Evolutionary conservation across 257 asterid genomes (phyloP).

Genomic region (Solanum phureja): DNA sequence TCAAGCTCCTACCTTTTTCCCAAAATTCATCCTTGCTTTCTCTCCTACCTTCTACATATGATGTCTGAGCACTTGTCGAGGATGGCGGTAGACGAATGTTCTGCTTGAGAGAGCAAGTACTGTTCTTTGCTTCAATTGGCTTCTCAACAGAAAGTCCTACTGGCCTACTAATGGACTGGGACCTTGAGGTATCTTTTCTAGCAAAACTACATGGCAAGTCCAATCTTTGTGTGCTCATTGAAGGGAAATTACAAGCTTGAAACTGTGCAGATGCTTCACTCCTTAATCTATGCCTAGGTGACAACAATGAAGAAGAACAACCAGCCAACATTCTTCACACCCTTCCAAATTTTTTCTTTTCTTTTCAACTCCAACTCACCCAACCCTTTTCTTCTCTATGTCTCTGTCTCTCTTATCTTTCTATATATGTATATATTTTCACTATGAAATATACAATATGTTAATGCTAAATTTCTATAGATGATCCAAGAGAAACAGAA

Average conservation of each 20-base stretch:
- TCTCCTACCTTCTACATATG: slow-evolving; percentile 27
- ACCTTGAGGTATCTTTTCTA: slow-evolving; percentile 47
- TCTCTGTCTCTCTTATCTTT: slow-evolving; percentile 8
- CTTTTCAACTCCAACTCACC: slow-evolving; percentile 35
- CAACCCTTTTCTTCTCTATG: slow-evolving; percentile 20
- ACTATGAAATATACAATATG: neutral
- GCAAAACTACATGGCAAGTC: slow-evolving; percentile 72
- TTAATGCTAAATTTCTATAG: slow-evolving; percentile 14
- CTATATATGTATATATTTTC: neutral
- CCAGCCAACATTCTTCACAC: slow-evolving; percentile 95
- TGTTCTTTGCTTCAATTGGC: slow-evolving; percentile 42
- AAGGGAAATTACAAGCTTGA: slow-evolving; percentile 77
- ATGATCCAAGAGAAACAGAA: slow-evolving; percentile 61
- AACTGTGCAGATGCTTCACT: slow-evolving; percentile 74
- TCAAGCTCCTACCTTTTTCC: slow-evolving; percentile 44
- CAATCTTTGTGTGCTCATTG: slow-evolving; percentile 96
- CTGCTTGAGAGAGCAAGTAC: slow-evolving; percentile 54
- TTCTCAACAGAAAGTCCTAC: slow-evolving; percentile 62
- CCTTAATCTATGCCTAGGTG: slow-evolving; percentile 91
- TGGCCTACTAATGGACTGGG: slow-evolving; percentile 67
- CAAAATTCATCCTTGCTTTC: slow-evolving; percentile 39
- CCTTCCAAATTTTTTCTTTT: slow-evolving; percentile 24
- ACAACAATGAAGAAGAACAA: slow-evolving; percentile 81
- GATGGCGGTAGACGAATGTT: slow-evolving; percentile 57
- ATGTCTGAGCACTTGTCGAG: slow-evolving; percentile 18